Evolutionary conservation across 2,329 filamentous ascomycete genomes (phyloP).

Genomic region (Aspergillus carbonarius): DNA sequence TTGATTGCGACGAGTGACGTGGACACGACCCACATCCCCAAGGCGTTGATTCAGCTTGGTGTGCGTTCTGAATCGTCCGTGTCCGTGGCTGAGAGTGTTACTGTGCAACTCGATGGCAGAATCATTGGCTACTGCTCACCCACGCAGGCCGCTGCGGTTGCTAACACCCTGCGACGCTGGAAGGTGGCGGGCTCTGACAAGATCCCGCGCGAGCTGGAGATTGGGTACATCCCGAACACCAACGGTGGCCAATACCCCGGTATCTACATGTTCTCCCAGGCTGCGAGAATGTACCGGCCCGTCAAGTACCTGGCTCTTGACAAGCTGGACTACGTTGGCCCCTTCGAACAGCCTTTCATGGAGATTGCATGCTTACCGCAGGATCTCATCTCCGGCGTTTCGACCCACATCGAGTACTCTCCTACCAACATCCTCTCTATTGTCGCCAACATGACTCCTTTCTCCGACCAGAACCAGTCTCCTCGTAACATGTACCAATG

Average conservation of each 20-base stretch:
- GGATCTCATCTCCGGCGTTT: slow-evolving; percentile 83
- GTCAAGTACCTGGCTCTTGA: slow-evolving; percentile 89
- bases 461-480: slow-evolving; percentile 98
- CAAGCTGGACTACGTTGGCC: slow-evolving; percentile 83
- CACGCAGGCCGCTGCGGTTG: slow-evolving; percentile 75
- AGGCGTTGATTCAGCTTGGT: slow-evolving; percentile 75
- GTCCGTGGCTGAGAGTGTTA: slow-evolving; percentile 77
- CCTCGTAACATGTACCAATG: slow-evolving; percentile 99
- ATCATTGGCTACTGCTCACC: slow-evolving; percentile 90
- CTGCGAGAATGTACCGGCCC: slow-evolving; percentile 83
- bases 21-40: slow-evolving; percentile 72
- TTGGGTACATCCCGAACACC: slow-evolving; percentile 86
- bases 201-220: slow-evolving; percentile 80
- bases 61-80: slow-evolving; percentile 74
- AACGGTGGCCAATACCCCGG: slow-evolving; percentile 94
- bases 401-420: slow-evolving; percentile 89
- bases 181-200: slow-evolving; percentile 85
- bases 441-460: slow-evolving; percentile 96
- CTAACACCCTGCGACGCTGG: slow-evolving; percentile 88
- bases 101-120: slow-evolving; percentile 84
- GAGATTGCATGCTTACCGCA: slow-evolving; percentile 88
- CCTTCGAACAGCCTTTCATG: slow-evolving; percentile 98
- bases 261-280: slow-evolving; percentile 85
- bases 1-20: slow-evolving; percentile 74
- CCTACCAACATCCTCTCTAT: slow-evolving; percentile 98